Percentiles rank a stretch among this genome's conserved stretches.
phyloP scores from a whole-genome alignment of 768 basidiomycete species.

The Lentinula guzmanii region DNA sequence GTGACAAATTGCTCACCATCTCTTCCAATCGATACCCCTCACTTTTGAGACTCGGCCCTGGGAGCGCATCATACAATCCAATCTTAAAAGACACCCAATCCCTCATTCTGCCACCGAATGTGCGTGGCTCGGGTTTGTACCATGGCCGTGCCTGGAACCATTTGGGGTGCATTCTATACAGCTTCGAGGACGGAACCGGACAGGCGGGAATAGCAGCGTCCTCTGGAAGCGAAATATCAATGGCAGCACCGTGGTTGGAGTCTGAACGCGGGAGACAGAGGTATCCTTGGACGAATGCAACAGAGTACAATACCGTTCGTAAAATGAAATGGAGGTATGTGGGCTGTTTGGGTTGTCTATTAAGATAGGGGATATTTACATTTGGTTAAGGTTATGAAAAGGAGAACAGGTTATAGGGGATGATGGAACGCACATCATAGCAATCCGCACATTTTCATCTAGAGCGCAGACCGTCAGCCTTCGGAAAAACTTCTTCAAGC shows the following conservation, averaged over 20 bases:
- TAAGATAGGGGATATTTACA: background rate
- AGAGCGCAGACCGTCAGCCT: slow-evolving; percentile 30
- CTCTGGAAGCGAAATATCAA: slow-evolving; percentile 11
- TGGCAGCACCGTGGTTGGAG: slow-evolving; percentile 6
- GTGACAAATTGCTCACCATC: slow-evolving; percentile 21
- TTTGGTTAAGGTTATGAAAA: too few relatives aligned
- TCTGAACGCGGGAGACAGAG: slow-evolving; percentile 31
- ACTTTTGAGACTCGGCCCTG: slow-evolving; percentile 30
- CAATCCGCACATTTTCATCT: slow-evolving; percentile 37
- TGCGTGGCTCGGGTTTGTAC: slow-evolving; percentile 35
- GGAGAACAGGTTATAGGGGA: background rate
- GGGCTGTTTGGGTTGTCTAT: slow-evolving; percentile 33
- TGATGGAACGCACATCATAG: slow-evolving; percentile 33
- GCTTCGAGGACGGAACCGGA: background rate
- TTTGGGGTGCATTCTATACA: background rate
- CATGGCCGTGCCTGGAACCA: slow-evolving; percentile 33
- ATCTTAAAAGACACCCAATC: slow-evolving; percentile 27
- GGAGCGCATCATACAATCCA: slow-evolving; percentile 30
- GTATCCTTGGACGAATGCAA: slow-evolving; percentile 28
- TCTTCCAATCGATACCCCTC: slow-evolving; percentile 38
- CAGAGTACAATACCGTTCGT: slow-evolving; percentile 14
- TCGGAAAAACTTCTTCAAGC: slow-evolving; percentile 29
- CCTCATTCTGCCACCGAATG: slow-evolving; percentile 16
- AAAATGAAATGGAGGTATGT: slow-evolving; percentile 23
- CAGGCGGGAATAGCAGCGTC: background rate